Evolutionary conservation across 1,139 yeast genomes (phyloP), one percentile per base, ranked within the genome.

Genomic region (Yamadazyma diospyri): DNA sequence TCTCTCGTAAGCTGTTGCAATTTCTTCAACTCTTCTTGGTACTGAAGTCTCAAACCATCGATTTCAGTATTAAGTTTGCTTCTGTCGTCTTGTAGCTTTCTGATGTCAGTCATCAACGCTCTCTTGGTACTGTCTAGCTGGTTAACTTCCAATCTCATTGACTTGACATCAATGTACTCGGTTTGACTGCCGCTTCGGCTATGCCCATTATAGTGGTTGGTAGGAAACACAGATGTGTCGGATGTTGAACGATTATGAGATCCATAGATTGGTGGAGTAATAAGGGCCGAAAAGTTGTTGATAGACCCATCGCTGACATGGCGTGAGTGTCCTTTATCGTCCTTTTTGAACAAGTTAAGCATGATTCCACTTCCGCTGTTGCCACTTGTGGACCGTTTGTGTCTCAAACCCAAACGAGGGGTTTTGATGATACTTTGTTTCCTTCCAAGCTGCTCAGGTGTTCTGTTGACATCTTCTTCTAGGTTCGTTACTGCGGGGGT

Each of bases 181-280:
- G 26, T 19, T 6, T 16, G 11, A 29, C 27, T 23, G 14, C 11
- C 14, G 18, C 13, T 23, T 6, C n/a, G 12, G 11, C 12, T 12
- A 16, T 29, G 32, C 12, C 16, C 10, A 4, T 8, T 11, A 13
- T 6, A 5, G 17, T 18, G 23, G 5, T 12, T 7, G 5, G 11
- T 12, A 6, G 32, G 32, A 9, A 23, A 14, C 8, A 14, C 31
- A 5, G 30, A 11, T 51, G 40, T 53, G 38, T 67, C 72, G 2
- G 71, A 61, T 4, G 60, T 51, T 2, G 72, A 61, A 35, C 75
- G 61, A 21, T 56, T 55, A 40, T 61, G 72, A 7, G 50, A 56
- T 24, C 42, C 40, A 7, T 69, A 70, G 8, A 71, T 51, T 12
- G 76, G 75, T 4, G 77, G 76, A 0, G 76, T 69, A 4, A 64